Evolutionary conservation across 805 yeast species (phyloP), one percentile per base, ranked within the genome.

Genomic region (Pichia deserticola): DNA sequence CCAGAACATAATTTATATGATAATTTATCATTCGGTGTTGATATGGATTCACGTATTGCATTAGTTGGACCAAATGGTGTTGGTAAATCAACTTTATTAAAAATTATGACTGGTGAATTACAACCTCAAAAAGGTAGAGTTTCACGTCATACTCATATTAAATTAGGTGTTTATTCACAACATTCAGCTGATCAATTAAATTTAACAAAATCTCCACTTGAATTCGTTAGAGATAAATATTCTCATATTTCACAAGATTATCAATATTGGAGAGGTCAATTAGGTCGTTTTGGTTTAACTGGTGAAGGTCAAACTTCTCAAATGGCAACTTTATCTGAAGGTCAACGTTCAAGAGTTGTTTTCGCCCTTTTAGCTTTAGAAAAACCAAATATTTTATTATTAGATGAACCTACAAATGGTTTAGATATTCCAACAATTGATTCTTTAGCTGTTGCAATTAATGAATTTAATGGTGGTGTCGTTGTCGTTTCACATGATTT

Each of bases 361-460:
- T 93, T 93, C 66, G 98, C 98, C 10, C 76, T 93, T 59, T 79
- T 93, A 64, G 99, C 99, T 46, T 77, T 93, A 59, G 97, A 93
- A 74, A 75, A 86, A 55, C 99, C 99, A 64, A 93, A 93, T 73
- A 88, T 93, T 70, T 76, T 93, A 62, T 75, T 93, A 67, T 77
- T 93, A 73, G 99, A 93, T 77, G 99, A 93, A 84, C 99, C 99
- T 81, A 93, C 99, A 59, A 93, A 93, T 79, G 98, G 98, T 79
- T 78, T 93, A 72, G 99, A 93, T 77, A 92, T 93, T 62, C 89
- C 97, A 64, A 90, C 99, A 47, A 93, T 93, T 67, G 99, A 93
- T 73, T 93, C 99, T 41, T 77, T 93, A 63, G 99, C 97, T 48
- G 95, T 86, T 50, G 99, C 99, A 57, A 92, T 93, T 68, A 84